Evolutionary conservation across 164 flowering plant species (phyloP).

Genomic region (Magnolia kwangsiensis): DNA sequence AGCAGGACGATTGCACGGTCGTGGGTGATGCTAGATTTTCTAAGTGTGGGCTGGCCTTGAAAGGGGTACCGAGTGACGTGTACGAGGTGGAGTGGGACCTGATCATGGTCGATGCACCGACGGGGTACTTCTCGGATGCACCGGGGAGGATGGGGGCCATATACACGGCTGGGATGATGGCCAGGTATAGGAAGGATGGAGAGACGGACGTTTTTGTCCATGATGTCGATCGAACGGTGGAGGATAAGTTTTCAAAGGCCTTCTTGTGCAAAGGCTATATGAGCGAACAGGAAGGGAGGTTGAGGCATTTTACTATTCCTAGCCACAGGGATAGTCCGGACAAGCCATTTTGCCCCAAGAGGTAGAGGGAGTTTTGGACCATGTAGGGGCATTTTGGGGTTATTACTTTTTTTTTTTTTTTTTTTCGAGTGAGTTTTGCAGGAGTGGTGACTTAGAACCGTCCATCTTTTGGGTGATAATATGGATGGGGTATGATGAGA

Average conservation of each 20-base stretch:
- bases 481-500: no score
- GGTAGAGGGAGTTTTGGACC: neutral
- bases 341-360: constrained; percentile 54
- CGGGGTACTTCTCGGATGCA: constrained; percentile 74
- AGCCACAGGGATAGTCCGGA: constrained; percentile 40
- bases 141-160: constrained; percentile 92
- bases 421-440: neutral
- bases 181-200: constrained; percentile 61
- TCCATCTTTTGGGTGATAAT: neutral
- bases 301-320: constrained; percentile 72
- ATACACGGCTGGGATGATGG: constrained; percentile 87
- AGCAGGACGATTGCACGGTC: constrained; percentile 42
- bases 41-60: constrained; percentile 53
- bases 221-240: constrained; percentile 78
- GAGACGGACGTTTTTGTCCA: constrained; percentile 90
- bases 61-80: constrained; percentile 55
- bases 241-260: constrained; percentile 63
- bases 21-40: constrained; percentile 48
- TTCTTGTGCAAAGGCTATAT: constrained; percentile 75
- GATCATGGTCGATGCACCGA: constrained; percentile 95
- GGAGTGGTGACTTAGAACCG: neutral
- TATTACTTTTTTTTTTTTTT: neutral
- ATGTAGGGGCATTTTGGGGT: neutral
- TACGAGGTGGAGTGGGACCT: constrained; percentile 77
- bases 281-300: constrained; percentile 57